Evolutionary conservation across 768 basidiomycete genomes (phyloP).

Genomic region (Lactarius indigo): DNA sequence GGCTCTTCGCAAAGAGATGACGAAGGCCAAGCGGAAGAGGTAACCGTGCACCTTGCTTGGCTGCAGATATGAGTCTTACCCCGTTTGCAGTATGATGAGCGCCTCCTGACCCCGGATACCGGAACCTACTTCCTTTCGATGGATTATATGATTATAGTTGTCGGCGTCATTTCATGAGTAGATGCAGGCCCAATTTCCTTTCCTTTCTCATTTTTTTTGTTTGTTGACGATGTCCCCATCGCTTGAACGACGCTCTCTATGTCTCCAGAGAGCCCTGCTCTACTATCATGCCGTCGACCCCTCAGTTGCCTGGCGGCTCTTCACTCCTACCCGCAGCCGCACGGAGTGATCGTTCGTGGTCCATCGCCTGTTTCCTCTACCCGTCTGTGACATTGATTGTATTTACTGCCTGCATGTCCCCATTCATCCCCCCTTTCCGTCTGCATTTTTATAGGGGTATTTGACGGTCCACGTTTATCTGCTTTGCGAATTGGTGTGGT

Average conservation of each 20-base stretch:
- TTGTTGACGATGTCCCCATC: conserved; percentile 4
- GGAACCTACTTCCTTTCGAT: neutral
- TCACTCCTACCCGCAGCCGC: neutral
- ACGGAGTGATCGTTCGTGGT: neutral
- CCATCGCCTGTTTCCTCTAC: conserved; percentile 5
- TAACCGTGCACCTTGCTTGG: conserved; percentile 28
- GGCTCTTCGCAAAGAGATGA: conserved; percentile 96
- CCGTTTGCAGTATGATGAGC: conserved; percentile 25
- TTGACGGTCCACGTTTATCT: conserved; percentile 20
- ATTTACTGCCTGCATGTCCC: conserved; percentile 10
- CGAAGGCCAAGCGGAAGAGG: conserved; percentile 98
- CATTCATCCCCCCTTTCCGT: conserved; percentile 14
- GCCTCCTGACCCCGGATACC: conserved; percentile 16
- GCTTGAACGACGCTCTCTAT: neutral
- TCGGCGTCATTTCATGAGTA: conserved; percentile 12
- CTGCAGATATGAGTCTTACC: neutral
- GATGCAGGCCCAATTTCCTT: neutral
- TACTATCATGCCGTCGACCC: neutral
- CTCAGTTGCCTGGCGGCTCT: neutral
- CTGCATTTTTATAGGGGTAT: conserved; percentile 25
- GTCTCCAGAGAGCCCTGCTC: neutral
- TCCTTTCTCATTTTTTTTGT: neutral
- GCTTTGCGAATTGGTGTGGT: conserved; percentile 19
- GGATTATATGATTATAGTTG: conserved; percentile 27
- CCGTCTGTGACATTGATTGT: conserved; percentile 15